Percentiles rank a stretch among this genome's conserved stretches.
Conservation (phyloP, 1,139 yeast species). For the Geotrichum phurueaensis region DNA sequence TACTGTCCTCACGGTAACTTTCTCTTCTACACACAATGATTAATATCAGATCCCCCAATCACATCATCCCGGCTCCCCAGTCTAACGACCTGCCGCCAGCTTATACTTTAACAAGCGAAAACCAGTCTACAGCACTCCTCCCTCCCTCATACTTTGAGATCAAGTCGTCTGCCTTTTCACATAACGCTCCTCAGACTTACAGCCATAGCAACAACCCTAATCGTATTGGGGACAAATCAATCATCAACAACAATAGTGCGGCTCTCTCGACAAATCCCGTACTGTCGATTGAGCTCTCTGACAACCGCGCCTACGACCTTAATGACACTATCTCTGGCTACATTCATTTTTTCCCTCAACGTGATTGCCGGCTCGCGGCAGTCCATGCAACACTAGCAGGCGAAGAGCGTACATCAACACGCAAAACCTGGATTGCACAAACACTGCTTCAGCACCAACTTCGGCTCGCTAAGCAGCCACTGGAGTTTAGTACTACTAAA, state of each 20-base stretch:
- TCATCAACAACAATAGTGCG: not conserved
- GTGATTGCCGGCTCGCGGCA: not conserved
- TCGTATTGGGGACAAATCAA: not conserved
- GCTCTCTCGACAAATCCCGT: not conserved
- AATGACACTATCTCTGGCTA: slow-evolving; percentile 13
- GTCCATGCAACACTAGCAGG: slow-evolving; percentile 11
- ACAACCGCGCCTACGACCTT: slow-evolving; percentile 2
- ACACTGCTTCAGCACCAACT: not conserved
- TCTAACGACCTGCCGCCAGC: not conserved
- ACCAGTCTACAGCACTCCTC: not conserved
- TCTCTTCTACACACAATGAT: not conserved
- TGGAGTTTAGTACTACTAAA: not conserved
- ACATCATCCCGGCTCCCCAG: not conserved
- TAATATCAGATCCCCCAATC: not conserved
- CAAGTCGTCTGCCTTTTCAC: not conserved
- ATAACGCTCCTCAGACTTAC: not conserved
- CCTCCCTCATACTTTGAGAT: not conserved
- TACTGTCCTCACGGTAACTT: not conserved
- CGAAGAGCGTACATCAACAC: slow-evolving; percentile 1
- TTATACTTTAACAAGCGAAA: not conserved
- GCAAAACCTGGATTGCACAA: not conserved
- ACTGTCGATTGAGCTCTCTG: not conserved
- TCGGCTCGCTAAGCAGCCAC: not conserved
- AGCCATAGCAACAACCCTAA: not conserved
- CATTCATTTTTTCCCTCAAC: slow-evolving; percentile 3